phyloP scores from a whole-genome alignment of 2,329 filamentous ascomycete genomes.

The Hyphodiscus sp. region DNA sequence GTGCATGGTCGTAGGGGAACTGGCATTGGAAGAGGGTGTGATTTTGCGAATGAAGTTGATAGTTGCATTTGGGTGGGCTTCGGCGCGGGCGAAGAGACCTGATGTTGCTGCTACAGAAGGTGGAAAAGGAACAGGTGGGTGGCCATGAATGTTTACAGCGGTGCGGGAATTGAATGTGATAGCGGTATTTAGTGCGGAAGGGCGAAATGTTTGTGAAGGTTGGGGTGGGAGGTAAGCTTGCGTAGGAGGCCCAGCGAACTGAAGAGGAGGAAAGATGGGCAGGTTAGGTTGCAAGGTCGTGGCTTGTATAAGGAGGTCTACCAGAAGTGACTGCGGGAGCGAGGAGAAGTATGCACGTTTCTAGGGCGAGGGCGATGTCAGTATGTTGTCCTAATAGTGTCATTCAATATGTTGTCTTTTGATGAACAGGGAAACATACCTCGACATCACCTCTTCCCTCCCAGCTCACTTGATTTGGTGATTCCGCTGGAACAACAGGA shows the following conservation, averaged over 20 bases:
- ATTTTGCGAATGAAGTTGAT: constrained; percentile 37
- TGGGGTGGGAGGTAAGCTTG: constrained; percentile 12
- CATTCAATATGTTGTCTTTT: background rate
- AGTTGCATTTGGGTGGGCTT: constrained; percentile 32
- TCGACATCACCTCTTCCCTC: constrained; percentile 33
- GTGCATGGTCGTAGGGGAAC: background rate
- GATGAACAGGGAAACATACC: constrained; percentile 26
- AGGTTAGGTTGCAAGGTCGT: constrained; percentile 57
- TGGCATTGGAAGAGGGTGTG: background rate
- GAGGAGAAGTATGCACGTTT: constrained; percentile 57
- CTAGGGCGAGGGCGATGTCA: constrained; percentile 31
- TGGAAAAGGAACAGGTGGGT: constrained; percentile 25
- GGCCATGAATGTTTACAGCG: constrained; percentile 1
- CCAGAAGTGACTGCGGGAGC: constrained; percentile 54
- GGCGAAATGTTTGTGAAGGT: constrained; percentile 3
- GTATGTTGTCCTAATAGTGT: background rate
- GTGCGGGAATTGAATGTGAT: background rate
- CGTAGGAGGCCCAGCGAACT: constrained; percentile 6
- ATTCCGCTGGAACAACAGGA: background rate
- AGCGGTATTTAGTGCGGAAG: background rate
- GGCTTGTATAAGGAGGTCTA: constrained; percentile 57
- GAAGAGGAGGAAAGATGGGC: constrained; percentile 49
- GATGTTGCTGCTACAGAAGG: constrained; percentile 28
- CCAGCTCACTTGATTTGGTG: constrained; percentile 14
- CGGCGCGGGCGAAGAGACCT: constrained; percentile 31